Base-by-base conservation (phyloP, 116 monocot genomes). In the Posidonia oceanica region DNA sequence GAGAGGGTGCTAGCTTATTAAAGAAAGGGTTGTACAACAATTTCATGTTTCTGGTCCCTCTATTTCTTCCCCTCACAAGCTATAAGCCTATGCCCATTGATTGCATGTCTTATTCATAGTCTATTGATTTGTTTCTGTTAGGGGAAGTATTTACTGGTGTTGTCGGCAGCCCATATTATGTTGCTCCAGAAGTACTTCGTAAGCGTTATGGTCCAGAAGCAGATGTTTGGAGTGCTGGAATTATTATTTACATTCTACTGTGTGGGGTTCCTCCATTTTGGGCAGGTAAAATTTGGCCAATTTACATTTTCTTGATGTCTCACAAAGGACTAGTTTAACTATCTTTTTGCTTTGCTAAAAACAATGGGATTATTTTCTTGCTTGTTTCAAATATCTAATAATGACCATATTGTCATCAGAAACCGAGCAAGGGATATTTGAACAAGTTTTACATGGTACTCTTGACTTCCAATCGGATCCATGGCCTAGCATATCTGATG, bases 191-290 rank as follows among this genome's bases (percentile, higher is more conserved):
- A 79, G 87, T 94, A 10, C 72, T 94, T 8, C 81, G 67, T 58
- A 94, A 94, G 76, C 64, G 68, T 6, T 94, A 94, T 79, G 87
- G 93, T 72, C 85, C 68, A 52, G 93, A 89, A 73, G 75, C 87
- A 22, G 93, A 94, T 80, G 87, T 94, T 36, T 94, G 93, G 93
- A 94, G 89, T 76, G 93, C 93, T 69, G 93, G 93, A 44, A 85
- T 89, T 39, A 94, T 94, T 15, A 87, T 94, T 39, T 94, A 94
- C 80, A 94, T 94, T 60, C 75, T 94, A 66, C 56, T 94, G 21
- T 81, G 84, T 73, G 93, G 93, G 36, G 89, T 89, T 48, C 93
- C 93, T 72, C 89, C 93, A 63, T 95, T 95, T 81, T 95, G 95
- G 95, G 95, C 91, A 72, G 95, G 91, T 87, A 36, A 79, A 80